Conservation (phyloP, 2,329 filamentous ascomycete genomes). For the Colletotrichum spinosum region DNA sequence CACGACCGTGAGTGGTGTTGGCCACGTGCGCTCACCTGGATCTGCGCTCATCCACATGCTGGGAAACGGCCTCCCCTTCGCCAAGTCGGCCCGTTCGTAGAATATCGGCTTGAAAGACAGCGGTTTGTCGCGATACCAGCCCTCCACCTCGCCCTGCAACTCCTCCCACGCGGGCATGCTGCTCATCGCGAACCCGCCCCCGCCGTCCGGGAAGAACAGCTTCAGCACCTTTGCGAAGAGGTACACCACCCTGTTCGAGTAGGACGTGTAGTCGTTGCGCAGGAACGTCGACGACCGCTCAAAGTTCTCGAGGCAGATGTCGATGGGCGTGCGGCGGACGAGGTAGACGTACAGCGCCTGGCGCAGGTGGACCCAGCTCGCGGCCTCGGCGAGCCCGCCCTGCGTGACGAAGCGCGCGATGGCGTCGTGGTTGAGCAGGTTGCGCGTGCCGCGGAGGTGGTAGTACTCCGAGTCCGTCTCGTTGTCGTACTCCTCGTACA, state of each 20-base stretch:
- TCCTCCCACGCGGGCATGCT: constrained; percentile 6
- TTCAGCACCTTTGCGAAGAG: constrained; percentile 41
- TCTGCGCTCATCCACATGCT: constrained; percentile 50
- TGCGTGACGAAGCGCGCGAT: constrained; percentile 50
- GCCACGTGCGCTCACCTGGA: constrained; percentile 41
- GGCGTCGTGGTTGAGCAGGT: constrained; percentile 48
- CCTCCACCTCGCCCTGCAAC: constrained; percentile 39
- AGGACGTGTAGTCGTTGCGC: constrained; percentile 36
- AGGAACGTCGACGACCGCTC: constrained; percentile 37
- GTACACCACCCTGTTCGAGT: constrained; percentile 40
- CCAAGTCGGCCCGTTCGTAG: constrained; percentile 43
- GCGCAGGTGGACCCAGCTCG: constrained; percentile 53
- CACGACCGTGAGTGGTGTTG: neutral
- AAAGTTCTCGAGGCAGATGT: constrained; percentile 39
- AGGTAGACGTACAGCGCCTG: constrained; percentile 54
- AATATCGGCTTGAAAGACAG: constrained; percentile 48
- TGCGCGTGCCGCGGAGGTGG: constrained; percentile 52
- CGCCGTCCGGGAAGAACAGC: constrained; percentile 35
- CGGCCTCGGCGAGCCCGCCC: constrained; percentile 53
- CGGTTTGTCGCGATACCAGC: constrained; percentile 46
- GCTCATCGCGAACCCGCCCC: neutral
- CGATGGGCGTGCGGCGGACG: constrained; percentile 37
- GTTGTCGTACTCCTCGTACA: constrained; percentile 57
- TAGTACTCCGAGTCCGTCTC: constrained; percentile 50
- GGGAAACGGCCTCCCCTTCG: constrained; percentile 45